Evolutionary conservation across 305 asterid genomes (phyloP), one percentile per base, ranked within the genome.

Genomic region (Fraxinus albicans): DNA sequence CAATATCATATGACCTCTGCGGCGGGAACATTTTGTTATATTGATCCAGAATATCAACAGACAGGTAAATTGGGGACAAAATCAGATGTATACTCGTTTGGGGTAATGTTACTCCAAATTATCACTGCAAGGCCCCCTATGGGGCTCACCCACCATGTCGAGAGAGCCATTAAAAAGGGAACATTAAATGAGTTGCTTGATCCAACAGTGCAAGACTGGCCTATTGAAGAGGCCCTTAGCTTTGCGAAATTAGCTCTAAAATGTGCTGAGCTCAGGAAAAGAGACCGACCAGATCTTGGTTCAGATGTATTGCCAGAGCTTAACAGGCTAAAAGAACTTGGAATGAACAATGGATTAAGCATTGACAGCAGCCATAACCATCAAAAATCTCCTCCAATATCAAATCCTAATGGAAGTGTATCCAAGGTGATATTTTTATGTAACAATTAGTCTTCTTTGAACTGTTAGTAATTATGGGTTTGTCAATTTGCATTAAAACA

Each of bases 31-130:
- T 93, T 93, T 80, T 93, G 93, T 69, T 93, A 91, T 83, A 91
- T 93, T 2, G 95, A 91, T 84, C 97, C 95, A 0, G 95, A 93
- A 85, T 91, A 93, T 84, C 95, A 93, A 65, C 97, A 91, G 38
- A 90, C 94, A 0, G 97, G 97, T 10, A 85, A 85, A 79, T 27
- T 91, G 40, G 95, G 93, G 88, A 89, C 92, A 0, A 93, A 93
- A 80, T 93, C 97, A 0, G 95, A 93, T 80, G 78, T 93, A 73
- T 93, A 93, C 76, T 93, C 97, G 0, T 83, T 93, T 10, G 95
- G 95, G 13, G 84, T 93, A 2, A 83, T 90, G 89, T 74, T 93
- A 78, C 89, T 93, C 33, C 97, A 93, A 77, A 84, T 93, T 42
- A 86, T 93, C 79, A 91, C 97, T 1, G 95, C 94, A 34, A 90